Evolutionary conservation across 148 eudicot genomes (phyloP).

Genomic region (Vaccinium darrowii): DNA sequence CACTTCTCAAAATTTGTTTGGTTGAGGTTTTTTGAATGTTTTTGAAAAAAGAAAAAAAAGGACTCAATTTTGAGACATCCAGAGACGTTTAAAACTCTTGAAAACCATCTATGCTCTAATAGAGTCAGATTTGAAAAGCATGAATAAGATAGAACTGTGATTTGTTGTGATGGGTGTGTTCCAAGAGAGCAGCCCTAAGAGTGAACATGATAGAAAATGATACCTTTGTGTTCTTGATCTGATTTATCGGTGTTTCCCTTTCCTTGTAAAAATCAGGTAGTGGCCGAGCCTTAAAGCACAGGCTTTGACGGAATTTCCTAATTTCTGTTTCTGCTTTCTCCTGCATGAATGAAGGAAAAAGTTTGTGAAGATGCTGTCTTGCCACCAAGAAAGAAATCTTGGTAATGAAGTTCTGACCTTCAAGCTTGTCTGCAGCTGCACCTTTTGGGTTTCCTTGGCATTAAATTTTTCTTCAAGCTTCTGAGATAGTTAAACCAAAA

Average conservation of each 20-base stretch:
- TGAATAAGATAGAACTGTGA: not conserved
- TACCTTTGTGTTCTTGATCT: slow-evolving; percentile 54
- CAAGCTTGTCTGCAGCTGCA: slow-evolving; percentile 41
- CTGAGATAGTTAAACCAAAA: slow-evolving; percentile 23
- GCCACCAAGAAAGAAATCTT: not conserved
- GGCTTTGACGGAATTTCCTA: slow-evolving; percentile 60
- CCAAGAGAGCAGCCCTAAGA: not conserved
- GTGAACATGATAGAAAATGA: slow-evolving; percentile 1
- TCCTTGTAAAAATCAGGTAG: slow-evolving; percentile 55
- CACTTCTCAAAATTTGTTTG: not conserved
- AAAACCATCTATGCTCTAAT: not conserved
- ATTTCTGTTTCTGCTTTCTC: slow-evolving; percentile 71
- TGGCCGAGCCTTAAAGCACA: slow-evolving; percentile 77
- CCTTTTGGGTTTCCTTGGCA: slow-evolving; percentile 36
- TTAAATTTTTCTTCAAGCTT: slow-evolving; percentile 56
- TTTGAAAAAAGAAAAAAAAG: not conserved
- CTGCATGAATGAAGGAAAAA: slow-evolving; percentile 32
- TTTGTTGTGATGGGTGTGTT: not conserved
- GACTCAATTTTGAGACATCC: not conserved
- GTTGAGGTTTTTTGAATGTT: not conserved
- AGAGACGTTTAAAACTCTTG: not conserved
- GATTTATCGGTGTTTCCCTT: slow-evolving; percentile 38
- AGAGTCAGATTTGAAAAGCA: not conserved
- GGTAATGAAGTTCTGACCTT: slow-evolving; percentile 30
- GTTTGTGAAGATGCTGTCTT: not conserved